These are phyloP conservation scores for Herpetospermum pedunculosum DNA, from an alignment of 306 rosid species.

Conservation along the genomic window DNA sequence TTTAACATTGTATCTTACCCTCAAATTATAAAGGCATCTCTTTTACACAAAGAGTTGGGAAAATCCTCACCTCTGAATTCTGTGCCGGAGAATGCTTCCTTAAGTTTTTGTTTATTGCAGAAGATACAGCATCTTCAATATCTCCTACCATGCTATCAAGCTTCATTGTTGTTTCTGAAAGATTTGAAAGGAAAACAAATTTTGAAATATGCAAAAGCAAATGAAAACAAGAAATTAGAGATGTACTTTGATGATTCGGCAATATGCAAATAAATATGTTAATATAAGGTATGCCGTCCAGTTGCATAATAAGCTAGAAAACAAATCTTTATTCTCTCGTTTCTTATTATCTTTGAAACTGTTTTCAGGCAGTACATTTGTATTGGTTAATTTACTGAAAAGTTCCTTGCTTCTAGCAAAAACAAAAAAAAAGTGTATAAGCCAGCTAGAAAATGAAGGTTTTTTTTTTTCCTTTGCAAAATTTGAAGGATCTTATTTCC, in stretches of 20 bases:
- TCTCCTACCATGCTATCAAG: slow-evolving; percentile 84
- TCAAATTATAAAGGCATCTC: background rate
- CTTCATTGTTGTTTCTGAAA: slow-evolving; percentile 80
- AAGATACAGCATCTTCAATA: slow-evolving; percentile 82
- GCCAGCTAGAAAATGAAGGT: too few relatives aligned
- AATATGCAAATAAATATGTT: background rate
- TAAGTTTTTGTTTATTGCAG: slow-evolving; percentile 53
- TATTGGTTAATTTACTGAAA: background rate
- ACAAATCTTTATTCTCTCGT: background rate
- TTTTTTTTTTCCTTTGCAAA: too few relatives aligned
- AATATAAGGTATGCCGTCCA: background rate
- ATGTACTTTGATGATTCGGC: background rate
- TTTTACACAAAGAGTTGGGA: slow-evolving; percentile 9
- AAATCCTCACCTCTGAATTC: slow-evolving; percentile 58
- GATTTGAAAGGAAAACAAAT: slow-evolving; percentile 14
- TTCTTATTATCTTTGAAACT: background rate
- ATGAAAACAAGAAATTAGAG: background rate
- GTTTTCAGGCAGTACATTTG: background rate
- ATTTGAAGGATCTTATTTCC: background rate
- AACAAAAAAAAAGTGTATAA: too few relatives aligned
- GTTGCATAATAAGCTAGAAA: background rate
- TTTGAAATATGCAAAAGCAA: background rate
- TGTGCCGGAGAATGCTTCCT: slow-evolving; percentile 37
- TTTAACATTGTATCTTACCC: background rate
- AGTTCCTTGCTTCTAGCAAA: background rate